Percentiles rank a stretch among this genome's conserved stretches.
These are phyloP conservation scores for Chlorella sp. DNA, from an alignment of 139 green algal species.

Conservation along the genomic window DNA sequence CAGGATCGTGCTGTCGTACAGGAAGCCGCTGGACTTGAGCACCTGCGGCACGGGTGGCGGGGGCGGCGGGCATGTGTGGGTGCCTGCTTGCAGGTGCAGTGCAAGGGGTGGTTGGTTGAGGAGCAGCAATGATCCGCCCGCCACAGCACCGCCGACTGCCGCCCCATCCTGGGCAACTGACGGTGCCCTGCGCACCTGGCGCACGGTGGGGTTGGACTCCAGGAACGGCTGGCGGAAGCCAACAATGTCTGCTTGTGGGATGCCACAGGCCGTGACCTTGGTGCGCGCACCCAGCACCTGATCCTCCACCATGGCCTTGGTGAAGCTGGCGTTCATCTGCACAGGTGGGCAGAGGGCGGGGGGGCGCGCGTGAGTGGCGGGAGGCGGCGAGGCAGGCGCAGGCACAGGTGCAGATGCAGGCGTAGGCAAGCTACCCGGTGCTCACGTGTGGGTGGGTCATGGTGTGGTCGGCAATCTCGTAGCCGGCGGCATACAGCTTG, in stretches of 20 bases:
- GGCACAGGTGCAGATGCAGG: neutral
- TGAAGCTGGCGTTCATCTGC: neutral
- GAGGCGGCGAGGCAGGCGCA: neutral
- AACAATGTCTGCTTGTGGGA: constrained; percentile 20
- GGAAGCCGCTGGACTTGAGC: neutral
- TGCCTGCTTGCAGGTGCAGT: too few relatives aligned
- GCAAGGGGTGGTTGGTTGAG: neutral
- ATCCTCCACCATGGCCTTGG: neutral
- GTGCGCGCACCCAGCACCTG: constrained; percentile 8
- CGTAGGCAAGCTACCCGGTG: neutral
- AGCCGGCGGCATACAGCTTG: too few relatives aligned
- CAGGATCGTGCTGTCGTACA: constrained; percentile 37
- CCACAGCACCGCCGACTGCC: too few relatives aligned
- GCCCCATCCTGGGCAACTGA: too few relatives aligned
- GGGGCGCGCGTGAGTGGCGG: too few relatives aligned
- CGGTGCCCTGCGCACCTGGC: constrained; percentile 3
- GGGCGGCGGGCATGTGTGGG: neutral
- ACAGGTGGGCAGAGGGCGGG: too few relatives aligned
- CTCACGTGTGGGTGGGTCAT: constrained; percentile 23
- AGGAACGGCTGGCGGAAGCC: constrained; percentile 42
- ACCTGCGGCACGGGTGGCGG: neutral
- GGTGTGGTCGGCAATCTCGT: constrained; percentile 38
- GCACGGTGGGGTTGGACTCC: constrained; percentile 14
- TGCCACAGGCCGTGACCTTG: constrained; percentile 18
- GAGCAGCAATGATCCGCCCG: neutral